These are phyloP conservation scores for Oryza australiensis DNA, from an alignment of 176 grass and related monocot genomes.

Conservation along the genomic window DNA sequence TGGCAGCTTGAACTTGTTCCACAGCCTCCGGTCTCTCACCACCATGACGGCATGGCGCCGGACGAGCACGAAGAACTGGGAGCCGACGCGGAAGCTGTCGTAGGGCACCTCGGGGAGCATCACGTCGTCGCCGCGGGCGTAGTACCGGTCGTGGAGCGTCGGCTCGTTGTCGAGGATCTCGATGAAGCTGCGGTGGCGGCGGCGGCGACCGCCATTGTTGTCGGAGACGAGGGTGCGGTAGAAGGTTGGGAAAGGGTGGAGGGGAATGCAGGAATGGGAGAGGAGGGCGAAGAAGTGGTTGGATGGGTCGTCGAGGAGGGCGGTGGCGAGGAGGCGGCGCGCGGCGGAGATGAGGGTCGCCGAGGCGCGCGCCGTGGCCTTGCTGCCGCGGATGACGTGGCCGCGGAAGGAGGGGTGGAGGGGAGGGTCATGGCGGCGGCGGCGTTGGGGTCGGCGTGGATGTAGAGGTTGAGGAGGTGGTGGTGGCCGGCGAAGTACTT, in stretches of 20 bases:
- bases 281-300: constrained; percentile 86
- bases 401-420: constrained; percentile 52
- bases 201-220: neutral
- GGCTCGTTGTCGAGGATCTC: constrained; percentile 81
- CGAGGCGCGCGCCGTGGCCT: constrained; percentile 73
- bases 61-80: constrained; percentile 89
- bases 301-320: constrained; percentile 70
- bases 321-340: constrained; percentile 78
- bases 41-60: constrained; percentile 71
- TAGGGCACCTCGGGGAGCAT: constrained; percentile 93
- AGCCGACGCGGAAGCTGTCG: constrained; percentile 78
- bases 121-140: constrained; percentile 68
- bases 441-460: constrained; percentile 71
- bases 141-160: constrained; percentile 67
- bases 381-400: constrained; percentile 58
- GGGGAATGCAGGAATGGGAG: constrained; percentile 83
- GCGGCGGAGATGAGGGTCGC: constrained; percentile 88
- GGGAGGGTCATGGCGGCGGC: constrained; percentile 13
- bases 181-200: constrained; percentile 79
- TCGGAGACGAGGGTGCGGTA: constrained; percentile 53
- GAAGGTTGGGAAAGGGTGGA: constrained; percentile 60
- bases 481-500: constrained; percentile 64
- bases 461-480: constrained; percentile 77
- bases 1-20: constrained; percentile 93
- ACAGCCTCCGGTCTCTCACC: constrained; percentile 78